A percentile compares a stretch with the other conserved stretches of the same genome.
phyloP scores from a whole-genome alignment of 2,329 filamentous ascomycete species.

The Mycocentrospora acerina region DNA sequence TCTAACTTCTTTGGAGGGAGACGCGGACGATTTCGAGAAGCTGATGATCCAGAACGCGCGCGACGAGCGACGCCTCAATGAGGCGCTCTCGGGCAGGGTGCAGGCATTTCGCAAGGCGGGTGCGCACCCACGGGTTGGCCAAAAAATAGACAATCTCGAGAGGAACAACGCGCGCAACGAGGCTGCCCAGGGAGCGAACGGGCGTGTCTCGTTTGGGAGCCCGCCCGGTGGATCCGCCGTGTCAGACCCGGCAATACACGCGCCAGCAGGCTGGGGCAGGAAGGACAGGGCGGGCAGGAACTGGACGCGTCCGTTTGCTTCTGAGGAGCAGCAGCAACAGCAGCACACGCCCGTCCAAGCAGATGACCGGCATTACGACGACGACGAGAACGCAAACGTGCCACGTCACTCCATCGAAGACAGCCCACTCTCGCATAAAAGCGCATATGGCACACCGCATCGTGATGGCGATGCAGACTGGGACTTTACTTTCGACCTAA shows the following conservation, averaged over 20 bases:
- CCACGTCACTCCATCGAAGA: constrained; percentile 46
- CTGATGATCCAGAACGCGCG: constrained; percentile 48
- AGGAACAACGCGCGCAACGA: constrained; percentile 32
- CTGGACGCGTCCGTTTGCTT: constrained; percentile 47
- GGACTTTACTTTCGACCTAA: constrained; percentile 48
- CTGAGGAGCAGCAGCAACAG: constrained; percentile 22
- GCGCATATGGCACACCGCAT: constrained; percentile 31
- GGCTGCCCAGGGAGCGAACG: constrained; percentile 7
- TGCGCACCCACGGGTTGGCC: constrained; percentile 41
- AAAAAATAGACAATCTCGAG: constrained; percentile 48
- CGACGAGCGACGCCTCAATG: constrained; percentile 44
- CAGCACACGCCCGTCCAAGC: constrained; percentile 13
- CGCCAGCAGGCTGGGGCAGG: constrained; percentile 51
- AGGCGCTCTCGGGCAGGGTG: constrained; percentile 34
- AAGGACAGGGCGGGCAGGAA: constrained; percentile 44
- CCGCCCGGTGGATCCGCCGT: constrained; percentile 33
- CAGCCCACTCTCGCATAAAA: constrained; percentile 45
- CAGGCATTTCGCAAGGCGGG: constrained; percentile 48
- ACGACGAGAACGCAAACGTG: constrained; percentile 29
- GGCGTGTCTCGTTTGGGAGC: constrained; percentile 23
- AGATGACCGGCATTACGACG: constrained; percentile 17
- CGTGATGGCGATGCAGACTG: constrained; percentile 24
- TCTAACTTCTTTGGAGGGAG: constrained; percentile 45
- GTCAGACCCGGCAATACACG: constrained; percentile 48
- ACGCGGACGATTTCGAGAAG: constrained; percentile 47